These are phyloP conservation scores for Fraxinus dipetala DNA, from an alignment of 305 asterid genomes.

Conservation along the genomic window DNA sequence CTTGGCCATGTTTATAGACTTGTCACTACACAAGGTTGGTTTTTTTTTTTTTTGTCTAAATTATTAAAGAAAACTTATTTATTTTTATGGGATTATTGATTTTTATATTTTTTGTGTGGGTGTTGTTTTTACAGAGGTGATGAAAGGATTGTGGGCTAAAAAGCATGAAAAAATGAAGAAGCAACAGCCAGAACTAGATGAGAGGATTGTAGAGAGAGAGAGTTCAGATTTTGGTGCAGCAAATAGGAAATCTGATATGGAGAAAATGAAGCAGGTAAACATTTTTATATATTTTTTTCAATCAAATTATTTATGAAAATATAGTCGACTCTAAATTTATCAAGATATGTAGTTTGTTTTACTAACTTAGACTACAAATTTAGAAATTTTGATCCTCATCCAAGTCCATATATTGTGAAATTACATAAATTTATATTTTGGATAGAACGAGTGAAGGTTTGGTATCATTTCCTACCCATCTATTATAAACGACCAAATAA, in stretches of 20 bases:
- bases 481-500: no score
- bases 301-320: no score
- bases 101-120: not conserved
- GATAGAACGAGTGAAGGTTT: not conserved
- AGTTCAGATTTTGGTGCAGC: slow-evolving; percentile 47
- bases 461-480: not conserved
- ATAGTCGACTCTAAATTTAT: not conserved
- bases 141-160: slow-evolving; percentile 78
- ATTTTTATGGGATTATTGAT: not conserved
- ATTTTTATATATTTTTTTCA: not conserved
- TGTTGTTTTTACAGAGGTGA: slow-evolving; percentile 52
- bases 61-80: not conserved
- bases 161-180: slow-evolving; percentile 65
- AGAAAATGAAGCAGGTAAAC: slow-evolving; percentile 48
- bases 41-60: not conserved
- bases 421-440: no score
- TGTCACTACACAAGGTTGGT: slow-evolving; percentile 69
- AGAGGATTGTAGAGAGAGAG: slow-evolving; percentile 26
- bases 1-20: slow-evolving; percentile 92
- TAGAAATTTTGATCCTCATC: no score
- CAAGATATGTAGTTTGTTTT: not conserved
- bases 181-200: slow-evolving; percentile 32
- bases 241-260: slow-evolving; percentile 38
- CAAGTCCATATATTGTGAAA: no score
- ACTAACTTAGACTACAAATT: not conserved